Conservation (phyloP, 768 basidiomycete genomes). For the Podaxis pistillaris region DNA sequence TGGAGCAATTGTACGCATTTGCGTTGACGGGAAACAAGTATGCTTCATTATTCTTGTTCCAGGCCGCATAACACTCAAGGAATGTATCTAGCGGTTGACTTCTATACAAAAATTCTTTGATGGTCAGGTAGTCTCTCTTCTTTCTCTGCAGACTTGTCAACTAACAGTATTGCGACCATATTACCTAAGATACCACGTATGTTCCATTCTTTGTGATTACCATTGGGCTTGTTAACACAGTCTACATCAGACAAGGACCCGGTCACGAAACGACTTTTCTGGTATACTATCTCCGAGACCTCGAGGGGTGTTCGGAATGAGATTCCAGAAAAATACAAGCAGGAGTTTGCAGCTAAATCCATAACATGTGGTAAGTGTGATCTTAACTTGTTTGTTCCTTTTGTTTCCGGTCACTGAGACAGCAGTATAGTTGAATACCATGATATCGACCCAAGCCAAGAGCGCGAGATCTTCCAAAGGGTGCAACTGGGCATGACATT, state of each 20-base stretch:
- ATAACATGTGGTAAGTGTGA: constrained; percentile 66
- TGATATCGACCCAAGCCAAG: constrained; percentile 48
- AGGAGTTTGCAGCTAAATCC: constrained; percentile 48
- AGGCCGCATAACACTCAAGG: not conserved
- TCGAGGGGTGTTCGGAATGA: constrained; percentile 44
- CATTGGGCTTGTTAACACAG: not conserved
- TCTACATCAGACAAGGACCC: constrained; percentile 48
- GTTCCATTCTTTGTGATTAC: constrained; percentile 19
- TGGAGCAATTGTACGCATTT: constrained; percentile 54
- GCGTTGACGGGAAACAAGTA: constrained; percentile 86
- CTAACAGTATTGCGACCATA: not conserved
- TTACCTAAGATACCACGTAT: constrained; percentile 51
- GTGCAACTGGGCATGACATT: constrained; percentile 80
- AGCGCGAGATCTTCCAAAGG: constrained; percentile 80
- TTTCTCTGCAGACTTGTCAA: not conserved
- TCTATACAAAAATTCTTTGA: constrained; percentile 78
- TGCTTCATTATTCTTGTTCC: constrained; percentile 28
- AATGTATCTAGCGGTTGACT: constrained; percentile 54
- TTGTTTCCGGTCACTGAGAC: not conserved
- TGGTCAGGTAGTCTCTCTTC: constrained; percentile 53
- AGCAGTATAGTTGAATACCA: constrained; percentile 61
- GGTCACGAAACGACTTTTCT: constrained; percentile 59
- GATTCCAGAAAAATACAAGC: constrained; percentile 52
- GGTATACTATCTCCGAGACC: constrained; percentile 52
- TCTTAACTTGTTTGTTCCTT: not conserved